phyloP scores from a whole-genome alignment of 2,329 filamentous ascomycete genomes.

The Aureobasidium zeae region DNA sequence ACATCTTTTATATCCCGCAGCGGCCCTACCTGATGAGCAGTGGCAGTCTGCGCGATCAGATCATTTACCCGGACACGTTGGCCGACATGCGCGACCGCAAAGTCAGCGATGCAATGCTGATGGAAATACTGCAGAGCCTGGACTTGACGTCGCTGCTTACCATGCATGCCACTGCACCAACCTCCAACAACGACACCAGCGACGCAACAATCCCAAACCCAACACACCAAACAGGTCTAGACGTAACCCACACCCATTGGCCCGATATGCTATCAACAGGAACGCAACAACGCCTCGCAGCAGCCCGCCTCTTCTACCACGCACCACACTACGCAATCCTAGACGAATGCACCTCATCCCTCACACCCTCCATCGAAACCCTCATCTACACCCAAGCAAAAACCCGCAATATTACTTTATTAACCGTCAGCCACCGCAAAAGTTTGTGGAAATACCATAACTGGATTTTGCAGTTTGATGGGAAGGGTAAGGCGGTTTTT shows the following conservation, averaged over 20 bases:
- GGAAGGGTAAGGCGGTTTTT: slow-evolving; percentile 85
- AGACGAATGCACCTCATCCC: slow-evolving; percentile 89
- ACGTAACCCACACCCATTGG: slow-evolving; percentile 95
- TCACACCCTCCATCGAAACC: slow-evolving; percentile 91
- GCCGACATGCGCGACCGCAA: slow-evolving; percentile 80
- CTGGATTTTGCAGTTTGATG: slow-evolving; percentile 92
- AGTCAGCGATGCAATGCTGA: slow-evolving; percentile 71
- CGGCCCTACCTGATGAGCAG: slow-evolving; percentile 85
- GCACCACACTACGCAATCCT: slow-evolving; percentile 86
- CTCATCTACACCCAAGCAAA: slow-evolving; percentile 98
- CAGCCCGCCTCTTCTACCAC: slow-evolving; percentile 94
- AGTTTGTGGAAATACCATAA: slow-evolving; percentile 96
- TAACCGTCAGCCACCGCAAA: slow-evolving; percentile 88
- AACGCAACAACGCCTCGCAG: slow-evolving; percentile 89
- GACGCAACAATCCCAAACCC: no score
- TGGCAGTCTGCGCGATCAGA: slow-evolving; percentile 87
- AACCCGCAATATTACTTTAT: slow-evolving; percentile 79
- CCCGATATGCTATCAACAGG: slow-evolving; percentile 86
- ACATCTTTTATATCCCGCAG: slow-evolving; percentile 98
- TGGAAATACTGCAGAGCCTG: slow-evolving; percentile 65
- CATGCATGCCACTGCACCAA: no score
- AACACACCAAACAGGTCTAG: no score
- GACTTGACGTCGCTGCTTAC: slow-evolving; percentile 70
- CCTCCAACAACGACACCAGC: slow-evolving; percentile 11
- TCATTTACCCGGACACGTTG: slow-evolving; percentile 87